Evolutionary conservation across 2,329 filamentous ascomycete genomes (phyloP).

Genomic region (Cytospora chrysosperma): DNA sequence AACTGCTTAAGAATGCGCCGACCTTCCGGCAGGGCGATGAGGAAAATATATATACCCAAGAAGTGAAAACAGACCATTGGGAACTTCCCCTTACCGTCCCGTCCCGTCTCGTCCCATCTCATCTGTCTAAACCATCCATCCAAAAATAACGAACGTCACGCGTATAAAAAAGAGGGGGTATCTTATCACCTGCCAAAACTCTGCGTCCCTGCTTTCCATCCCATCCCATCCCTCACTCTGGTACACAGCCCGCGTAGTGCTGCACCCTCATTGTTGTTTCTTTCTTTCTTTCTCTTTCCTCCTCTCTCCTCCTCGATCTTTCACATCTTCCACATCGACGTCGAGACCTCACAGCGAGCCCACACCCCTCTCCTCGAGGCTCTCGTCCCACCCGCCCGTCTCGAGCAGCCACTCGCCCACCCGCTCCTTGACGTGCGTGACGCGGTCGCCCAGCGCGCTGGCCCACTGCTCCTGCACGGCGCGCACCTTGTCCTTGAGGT

Average conservation of each 20-base stretch:
- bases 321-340: not conserved
- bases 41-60: slow-evolving; percentile 11
- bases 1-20: not conserved
- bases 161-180: not conserved
- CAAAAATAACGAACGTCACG: not conserved
- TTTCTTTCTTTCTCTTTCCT: not conserved
- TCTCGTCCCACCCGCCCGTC: slow-evolving; percentile 87
- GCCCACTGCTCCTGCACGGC: slow-evolving; percentile 90
- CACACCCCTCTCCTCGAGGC: slow-evolving; percentile 58
- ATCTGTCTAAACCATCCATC: not conserved
- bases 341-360: slow-evolving; percentile 32
- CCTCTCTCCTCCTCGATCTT: not conserved
- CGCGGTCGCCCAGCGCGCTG: slow-evolving; percentile 76
- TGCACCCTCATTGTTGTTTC: not conserved
- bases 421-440: slow-evolving; percentile 70
- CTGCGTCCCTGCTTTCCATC: not conserved
- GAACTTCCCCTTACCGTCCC: too few species aligned
- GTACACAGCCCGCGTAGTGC: not conserved
- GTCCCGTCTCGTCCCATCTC: not conserved
- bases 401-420: slow-evolving; percentile 72
- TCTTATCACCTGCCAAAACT: not conserved
- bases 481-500: slow-evolving; percentile 89
- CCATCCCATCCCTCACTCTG: not conserved
- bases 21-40: not conserved
- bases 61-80: not conserved